Conservation (phyloP, 2,329 filamentous ascomycete species). For the Orbilia ellipsospora region DNA sequence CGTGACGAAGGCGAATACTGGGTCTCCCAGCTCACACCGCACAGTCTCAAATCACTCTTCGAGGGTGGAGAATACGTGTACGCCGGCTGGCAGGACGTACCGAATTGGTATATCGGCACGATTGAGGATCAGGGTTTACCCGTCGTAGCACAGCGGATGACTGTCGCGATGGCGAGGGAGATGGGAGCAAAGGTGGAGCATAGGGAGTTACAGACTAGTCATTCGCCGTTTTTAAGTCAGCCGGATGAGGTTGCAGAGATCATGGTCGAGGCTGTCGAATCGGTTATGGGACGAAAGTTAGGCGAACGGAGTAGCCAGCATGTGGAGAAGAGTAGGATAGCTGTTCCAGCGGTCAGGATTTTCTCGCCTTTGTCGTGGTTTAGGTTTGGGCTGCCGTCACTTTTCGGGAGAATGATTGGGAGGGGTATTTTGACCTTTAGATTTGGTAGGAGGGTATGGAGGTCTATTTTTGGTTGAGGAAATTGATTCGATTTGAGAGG, state of each 20-base stretch:
- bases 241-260: slow-evolving; percentile 63
- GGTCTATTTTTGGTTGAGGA: slow-evolving; percentile 9
- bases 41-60: slow-evolving; percentile 65
- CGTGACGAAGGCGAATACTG: slow-evolving; percentile 64
- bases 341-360: slow-evolving; percentile 28
- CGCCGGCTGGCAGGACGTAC: slow-evolving; percentile 66
- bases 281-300: slow-evolving; percentile 56
- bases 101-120: slow-evolving; percentile 65
- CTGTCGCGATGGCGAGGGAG: slow-evolving; percentile 63
- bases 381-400: slow-evolving; percentile 51
- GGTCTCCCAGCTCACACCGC: slow-evolving; percentile 63
- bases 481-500: no score
- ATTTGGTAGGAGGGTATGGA: slow-evolving; percentile 45
- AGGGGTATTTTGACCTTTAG: slow-evolving; percentile 42
- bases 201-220: slow-evolving; percentile 65
- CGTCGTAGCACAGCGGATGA: slow-evolving; percentile 62
- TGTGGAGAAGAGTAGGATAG: slow-evolving; percentile 20
- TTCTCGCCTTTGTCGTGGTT: slow-evolving; percentile 54
- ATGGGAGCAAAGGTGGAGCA: slow-evolving; percentile 62
- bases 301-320: slow-evolving; percentile 41
- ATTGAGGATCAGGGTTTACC: slow-evolving; percentile 64
- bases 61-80: slow-evolving; percentile 65
- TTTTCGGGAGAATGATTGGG: slow-evolving; percentile 52
- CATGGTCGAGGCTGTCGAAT: slow-evolving; percentile 62
- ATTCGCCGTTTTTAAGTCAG: slow-evolving; percentile 67